Percentiles rank a stretch among this genome's conserved stretches.
Evolutionary conservation across 2,329 filamentous ascomycete genomes (phyloP).

Genomic region (Cryoendolithus antarcticus): DNA sequence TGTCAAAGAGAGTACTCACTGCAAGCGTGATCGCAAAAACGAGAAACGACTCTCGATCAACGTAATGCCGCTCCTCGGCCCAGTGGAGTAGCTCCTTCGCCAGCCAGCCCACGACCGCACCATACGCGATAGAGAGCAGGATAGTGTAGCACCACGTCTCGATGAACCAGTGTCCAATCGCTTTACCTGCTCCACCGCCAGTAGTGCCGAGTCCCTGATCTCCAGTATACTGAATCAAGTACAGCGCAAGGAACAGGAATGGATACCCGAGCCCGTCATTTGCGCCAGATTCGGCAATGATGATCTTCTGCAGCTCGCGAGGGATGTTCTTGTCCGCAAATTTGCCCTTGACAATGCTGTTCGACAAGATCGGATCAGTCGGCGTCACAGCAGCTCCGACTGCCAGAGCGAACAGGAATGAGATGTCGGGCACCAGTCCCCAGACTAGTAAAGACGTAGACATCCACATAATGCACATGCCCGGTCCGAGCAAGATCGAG

Average conservation of each 20-base stretch:
- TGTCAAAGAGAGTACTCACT: conserved; percentile 29
- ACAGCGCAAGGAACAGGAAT: conserved; percentile 74
- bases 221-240: conserved; percentile 65
- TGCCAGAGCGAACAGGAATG: conserved; percentile 66
- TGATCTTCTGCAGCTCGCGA: conserved; percentile 60
- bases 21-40: conserved; percentile 77
- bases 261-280: conserved; percentile 86
- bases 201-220: conserved; percentile 41
- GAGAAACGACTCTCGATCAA: conserved; percentile 77
- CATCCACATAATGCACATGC: conserved; percentile 82
- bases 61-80: conserved; percentile 67
- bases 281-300: conserved; percentile 60
- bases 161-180: conserved; percentile 70
- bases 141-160: conserved; percentile 80
- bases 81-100: conserved; percentile 74
- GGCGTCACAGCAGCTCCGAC: conserved; percentile 82
- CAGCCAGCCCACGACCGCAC: conserved; percentile 64
- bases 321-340: conserved; percentile 88
- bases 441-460: conserved; percentile 65
- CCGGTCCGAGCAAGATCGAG: conserved; percentile 62
- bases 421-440: conserved; percentile 58
- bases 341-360: conserved; percentile 84
- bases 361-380: conserved; percentile 77
- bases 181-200: conserved; percentile 52
- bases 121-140: conserved; percentile 64